Percentiles rank a stretch among this genome's conserved stretches.
Conservation (phyloP, 2,329 filamentous ascomycete genomes). For the Aspergillus sp. region DNA sequence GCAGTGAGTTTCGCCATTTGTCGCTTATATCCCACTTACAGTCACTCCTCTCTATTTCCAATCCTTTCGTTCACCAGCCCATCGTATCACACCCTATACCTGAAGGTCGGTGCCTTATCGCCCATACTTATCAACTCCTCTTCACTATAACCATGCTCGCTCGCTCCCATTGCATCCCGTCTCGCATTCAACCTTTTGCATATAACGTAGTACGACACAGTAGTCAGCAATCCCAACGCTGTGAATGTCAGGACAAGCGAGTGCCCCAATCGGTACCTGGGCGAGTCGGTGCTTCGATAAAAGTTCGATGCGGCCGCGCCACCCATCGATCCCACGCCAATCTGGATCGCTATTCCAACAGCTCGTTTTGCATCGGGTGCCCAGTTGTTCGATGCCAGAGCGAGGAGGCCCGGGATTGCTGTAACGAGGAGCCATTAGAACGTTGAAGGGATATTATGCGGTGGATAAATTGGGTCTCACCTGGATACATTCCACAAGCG, state of each 20-base stretch:
- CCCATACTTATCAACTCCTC: conserved; percentile 18
- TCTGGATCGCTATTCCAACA: conserved; percentile 67
- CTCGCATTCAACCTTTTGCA: conserved; percentile 17
- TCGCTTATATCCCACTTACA: no score
- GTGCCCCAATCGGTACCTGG: conserved; percentile 21
- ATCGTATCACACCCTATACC: background rate
- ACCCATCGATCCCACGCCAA: conserved; percentile 61
- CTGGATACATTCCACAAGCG: conserved; percentile 19
- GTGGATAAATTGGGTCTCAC: conserved; percentile 15
- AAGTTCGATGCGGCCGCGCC: conserved; percentile 20
- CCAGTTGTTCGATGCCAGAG: conserved; percentile 59
- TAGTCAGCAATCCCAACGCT: conserved; percentile 14
- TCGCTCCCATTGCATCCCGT: background rate
- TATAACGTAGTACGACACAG: conserved; percentile 15
- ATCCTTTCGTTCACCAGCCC: no score
- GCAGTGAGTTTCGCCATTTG: no score
- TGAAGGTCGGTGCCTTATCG: conserved; percentile 17
- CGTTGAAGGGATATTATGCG: conserved; percentile 35
- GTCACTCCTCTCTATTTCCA: no score
- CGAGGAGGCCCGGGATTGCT: conserved; percentile 51
- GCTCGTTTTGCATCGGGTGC: conserved; percentile 60
- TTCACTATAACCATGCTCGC: conserved; percentile 1
- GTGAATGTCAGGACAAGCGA: conserved; percentile 18
- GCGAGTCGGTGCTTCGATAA: conserved; percentile 19
- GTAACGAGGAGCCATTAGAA: background rate